phyloP scores from a whole-genome alignment of 2,329 filamentous ascomycete species.

The Catunica adiposa region DNA sequence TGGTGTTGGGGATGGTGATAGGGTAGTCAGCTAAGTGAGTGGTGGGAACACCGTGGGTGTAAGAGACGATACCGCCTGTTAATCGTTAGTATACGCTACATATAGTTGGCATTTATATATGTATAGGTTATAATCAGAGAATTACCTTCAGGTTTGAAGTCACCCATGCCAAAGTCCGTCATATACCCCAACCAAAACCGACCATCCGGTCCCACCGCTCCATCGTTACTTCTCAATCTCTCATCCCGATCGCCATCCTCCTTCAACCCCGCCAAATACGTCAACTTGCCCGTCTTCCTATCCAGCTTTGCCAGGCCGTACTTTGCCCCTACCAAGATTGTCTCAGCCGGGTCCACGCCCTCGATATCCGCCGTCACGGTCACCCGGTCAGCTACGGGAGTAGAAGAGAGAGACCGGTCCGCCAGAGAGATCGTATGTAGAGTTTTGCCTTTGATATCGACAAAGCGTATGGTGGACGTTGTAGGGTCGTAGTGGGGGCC shows the following conservation, averaged over 20 bases:
- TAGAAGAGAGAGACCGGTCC: constrained; percentile 44
- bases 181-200: constrained; percentile 76
- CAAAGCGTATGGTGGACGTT: constrained; percentile 53
- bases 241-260: constrained; percentile 25
- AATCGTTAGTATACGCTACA: background rate
- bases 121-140: too few species aligned
- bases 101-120: constrained; percentile 8
- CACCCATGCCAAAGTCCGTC: constrained; percentile 50
- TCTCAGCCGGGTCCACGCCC: constrained; percentile 40
- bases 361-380: constrained; percentile 67
- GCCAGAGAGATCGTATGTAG: constrained; percentile 54
- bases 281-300: constrained; percentile 36
- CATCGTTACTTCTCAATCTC: constrained; percentile 60
- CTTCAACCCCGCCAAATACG: constrained; percentile 35
- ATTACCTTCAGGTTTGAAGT: constrained; percentile 43
- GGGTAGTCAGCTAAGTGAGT: constrained; percentile 46
- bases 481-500: constrained; percentile 55
- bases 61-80: constrained; percentile 55
- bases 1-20: constrained; percentile 74
- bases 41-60: constrained; percentile 41
- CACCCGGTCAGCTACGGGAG: constrained; percentile 36
- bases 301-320: constrained; percentile 67
- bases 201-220: constrained; percentile 61
- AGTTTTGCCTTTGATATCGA: constrained; percentile 66
- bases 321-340: constrained; percentile 66